Evolutionary conservation across 1,284 basidiomycete genomes (phyloP).

Genomic region (Trichosporon sp.): DNA sequence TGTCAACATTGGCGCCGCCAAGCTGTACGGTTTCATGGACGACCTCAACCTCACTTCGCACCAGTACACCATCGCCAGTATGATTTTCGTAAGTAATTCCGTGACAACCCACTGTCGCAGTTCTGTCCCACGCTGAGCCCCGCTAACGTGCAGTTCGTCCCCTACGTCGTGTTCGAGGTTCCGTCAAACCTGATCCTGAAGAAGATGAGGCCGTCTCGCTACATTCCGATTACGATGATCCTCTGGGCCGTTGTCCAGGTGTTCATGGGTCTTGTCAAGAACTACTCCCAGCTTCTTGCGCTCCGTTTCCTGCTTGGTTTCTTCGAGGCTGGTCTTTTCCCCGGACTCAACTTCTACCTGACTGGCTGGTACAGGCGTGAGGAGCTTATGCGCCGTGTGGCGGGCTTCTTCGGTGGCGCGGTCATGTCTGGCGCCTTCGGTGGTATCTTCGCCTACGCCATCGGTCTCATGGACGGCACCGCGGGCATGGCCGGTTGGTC

Average conservation of each 20-base stretch:
- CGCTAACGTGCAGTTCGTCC: constrained; percentile 27
- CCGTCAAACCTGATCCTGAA: constrained; percentile 58
- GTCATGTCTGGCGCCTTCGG: constrained; percentile 57
- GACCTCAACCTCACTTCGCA: constrained; percentile 53
- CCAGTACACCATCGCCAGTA: constrained; percentile 53
- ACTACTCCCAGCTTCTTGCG: constrained; percentile 42
- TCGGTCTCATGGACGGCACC: constrained; percentile 43
- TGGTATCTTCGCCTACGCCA: constrained; percentile 41
- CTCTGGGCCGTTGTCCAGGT: constrained; percentile 51
- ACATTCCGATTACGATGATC: constrained; percentile 52
- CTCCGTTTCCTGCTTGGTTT: constrained; percentile 55
- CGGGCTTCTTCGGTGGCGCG: constrained; percentile 58
- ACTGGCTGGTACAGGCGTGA: constrained; percentile 57
- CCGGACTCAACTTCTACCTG: constrained; percentile 56
- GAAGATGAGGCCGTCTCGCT: constrained; percentile 50
- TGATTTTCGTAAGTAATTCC: constrained; percentile 42
- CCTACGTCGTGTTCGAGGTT: constrained; percentile 58
- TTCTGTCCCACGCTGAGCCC: constrained; percentile 5
- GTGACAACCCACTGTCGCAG: too few species aligned
- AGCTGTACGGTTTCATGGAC: constrained; percentile 44
- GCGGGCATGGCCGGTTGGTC: constrained; percentile 57
- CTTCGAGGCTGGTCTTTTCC: constrained; percentile 55
- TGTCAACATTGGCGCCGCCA: constrained; percentile 56
- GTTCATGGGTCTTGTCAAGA: constrained; percentile 36
- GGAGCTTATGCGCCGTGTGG: constrained; percentile 53